Evolutionary conservation across 1,139 yeast genomes (phyloP).

Genomic region (Lodderomyces orthopsilosis): DNA sequence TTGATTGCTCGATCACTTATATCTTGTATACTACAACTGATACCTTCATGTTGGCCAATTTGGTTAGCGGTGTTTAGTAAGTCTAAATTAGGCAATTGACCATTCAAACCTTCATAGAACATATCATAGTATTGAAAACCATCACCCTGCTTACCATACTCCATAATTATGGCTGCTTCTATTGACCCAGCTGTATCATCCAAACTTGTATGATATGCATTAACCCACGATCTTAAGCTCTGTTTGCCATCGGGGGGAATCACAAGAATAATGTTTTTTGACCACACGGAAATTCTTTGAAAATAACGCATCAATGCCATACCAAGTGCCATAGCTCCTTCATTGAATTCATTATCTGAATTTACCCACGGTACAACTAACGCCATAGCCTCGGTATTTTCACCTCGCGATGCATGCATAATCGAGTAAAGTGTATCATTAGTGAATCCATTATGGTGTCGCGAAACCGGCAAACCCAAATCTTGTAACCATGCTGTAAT

Average conservation of each 20-base stretch:
- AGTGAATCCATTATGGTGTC: constrained; percentile 30
- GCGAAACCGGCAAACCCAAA: constrained; percentile 69
- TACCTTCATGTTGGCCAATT: constrained; percentile 70
- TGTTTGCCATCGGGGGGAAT: constrained; percentile 70
- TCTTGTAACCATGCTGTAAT: constrained; percentile 63
- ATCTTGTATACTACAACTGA: constrained; percentile 66
- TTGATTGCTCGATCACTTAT: constrained; percentile 46
- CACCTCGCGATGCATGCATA: constrained; percentile 91
- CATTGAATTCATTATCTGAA: constrained; percentile 57
- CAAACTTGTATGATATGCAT: constrained; percentile 84
- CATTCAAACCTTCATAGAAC: constrained; percentile 85
- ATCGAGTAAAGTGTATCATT: constrained; percentile 70
- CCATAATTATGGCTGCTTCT: constrained; percentile 87
- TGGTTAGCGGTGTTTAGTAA: constrained; percentile 75
- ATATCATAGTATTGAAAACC: constrained; percentile 73
- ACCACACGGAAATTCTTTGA: constrained; percentile 87
- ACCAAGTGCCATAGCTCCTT: constrained; percentile 77
- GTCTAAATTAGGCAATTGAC: constrained; percentile 93
- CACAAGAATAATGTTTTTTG: constrained; percentile 86
- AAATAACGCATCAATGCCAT: constrained; percentile 77
- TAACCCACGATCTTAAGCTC: constrained; percentile 85
- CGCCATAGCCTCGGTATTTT: constrained; percentile 94
- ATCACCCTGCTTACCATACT: constrained; percentile 66
- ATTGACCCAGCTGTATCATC: constrained; percentile 94
- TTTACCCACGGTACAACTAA: constrained; percentile 83